Evolutionary conservation across 1,139 yeast species (phyloP).

Genomic region (Pichia cactophila): DNA sequence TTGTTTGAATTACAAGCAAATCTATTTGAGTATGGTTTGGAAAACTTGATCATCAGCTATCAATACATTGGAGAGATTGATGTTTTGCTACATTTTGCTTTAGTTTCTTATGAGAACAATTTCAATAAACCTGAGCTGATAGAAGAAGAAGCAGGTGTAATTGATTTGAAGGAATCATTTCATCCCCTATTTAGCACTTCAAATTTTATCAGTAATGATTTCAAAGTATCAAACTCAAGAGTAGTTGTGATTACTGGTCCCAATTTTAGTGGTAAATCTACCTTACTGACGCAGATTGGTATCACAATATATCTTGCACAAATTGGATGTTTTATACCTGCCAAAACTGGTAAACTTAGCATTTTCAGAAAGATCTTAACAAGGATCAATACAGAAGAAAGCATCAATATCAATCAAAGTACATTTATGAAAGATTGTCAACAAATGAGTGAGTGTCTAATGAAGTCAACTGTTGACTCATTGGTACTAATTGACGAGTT

Average conservation of each 20-base stretch:
- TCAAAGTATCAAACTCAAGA: conserved; percentile 32
- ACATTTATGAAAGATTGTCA: conserved; percentile 40
- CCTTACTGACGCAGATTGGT: conserved; percentile 38
- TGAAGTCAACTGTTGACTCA: conserved; percentile 28
- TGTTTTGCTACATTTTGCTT: conserved; percentile 33
- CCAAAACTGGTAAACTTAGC: conserved; percentile 34
- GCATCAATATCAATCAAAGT: conserved; percentile 35
- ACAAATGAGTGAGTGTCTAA: conserved; percentile 32
- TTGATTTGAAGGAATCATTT: conserved; percentile 26
- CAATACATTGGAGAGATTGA: conserved; percentile 32
- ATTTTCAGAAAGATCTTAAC: conserved; percentile 35
- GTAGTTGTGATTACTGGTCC: conserved; percentile 41
- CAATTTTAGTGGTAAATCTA: conserved; percentile 46
- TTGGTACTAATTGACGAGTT: conserved; percentile 42
- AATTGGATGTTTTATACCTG: conserved; percentile 44
- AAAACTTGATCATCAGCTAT: conserved; percentile 20
- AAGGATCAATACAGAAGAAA: conserved; percentile 32
- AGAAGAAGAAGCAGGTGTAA: conserved; percentile 13
- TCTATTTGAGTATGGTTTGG: conserved; percentile 15
- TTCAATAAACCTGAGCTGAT: conserved; percentile 35
- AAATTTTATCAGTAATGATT: conserved; percentile 23
- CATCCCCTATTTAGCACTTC: conserved; percentile 36
- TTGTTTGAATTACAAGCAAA: conserved; percentile 33
- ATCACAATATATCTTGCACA: conserved; percentile 39
- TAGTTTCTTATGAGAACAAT: conserved; percentile 28